These are phyloP conservation scores for Fusarium veterinarium DNA, from an alignment of 2,329 filamentous ascomycete genomes.

Conservation along the genomic window DNA sequence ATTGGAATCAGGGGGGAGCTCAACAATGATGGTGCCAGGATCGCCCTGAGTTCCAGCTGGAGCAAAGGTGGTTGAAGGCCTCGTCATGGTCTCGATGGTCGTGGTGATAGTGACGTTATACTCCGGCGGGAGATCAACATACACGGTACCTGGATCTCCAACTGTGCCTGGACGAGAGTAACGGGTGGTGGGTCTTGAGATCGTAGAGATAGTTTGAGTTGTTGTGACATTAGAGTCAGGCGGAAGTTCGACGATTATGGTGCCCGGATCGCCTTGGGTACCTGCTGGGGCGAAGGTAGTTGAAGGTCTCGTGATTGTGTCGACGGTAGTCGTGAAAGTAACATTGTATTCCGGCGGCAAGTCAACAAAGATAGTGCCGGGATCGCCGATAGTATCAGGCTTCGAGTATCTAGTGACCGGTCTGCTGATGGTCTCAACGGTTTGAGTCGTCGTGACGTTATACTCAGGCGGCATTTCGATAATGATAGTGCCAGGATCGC, in stretches of 20 bases:
- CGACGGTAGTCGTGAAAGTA: conserved; percentile 3
- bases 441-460: conserved; percentile 22
- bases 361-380: conserved; percentile 11
- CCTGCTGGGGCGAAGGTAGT: conserved; percentile 17
- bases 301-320: conserved; percentile 5
- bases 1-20: conserved; percentile 16
- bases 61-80: conserved; percentile 5
- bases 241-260: conserved; percentile 13
- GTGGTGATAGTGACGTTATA: conserved; percentile 17
- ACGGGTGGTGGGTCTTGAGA: conserved; percentile 9
- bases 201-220: conserved; percentile 5
- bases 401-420: conserved; percentile 2
- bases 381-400: conserved; percentile 3
- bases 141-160: conserved; percentile 17
- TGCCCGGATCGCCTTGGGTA: conserved; percentile 15
- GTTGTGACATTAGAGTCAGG: conserved; percentile 5
- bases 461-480: conserved; percentile 14
- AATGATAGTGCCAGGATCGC: conserved; percentile 20
- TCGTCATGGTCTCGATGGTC: conserved; percentile 8
- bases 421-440: conserved; percentile 8
- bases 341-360: conserved; percentile 24
- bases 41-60: conserved; percentile 11
- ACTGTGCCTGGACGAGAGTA: neutral
- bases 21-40: conserved; percentile 14
- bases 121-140: conserved; percentile 8